Base-by-base conservation (phyloP, 371 early-diverging fungal genomes). In the Haplosporangium sp. region DNA sequence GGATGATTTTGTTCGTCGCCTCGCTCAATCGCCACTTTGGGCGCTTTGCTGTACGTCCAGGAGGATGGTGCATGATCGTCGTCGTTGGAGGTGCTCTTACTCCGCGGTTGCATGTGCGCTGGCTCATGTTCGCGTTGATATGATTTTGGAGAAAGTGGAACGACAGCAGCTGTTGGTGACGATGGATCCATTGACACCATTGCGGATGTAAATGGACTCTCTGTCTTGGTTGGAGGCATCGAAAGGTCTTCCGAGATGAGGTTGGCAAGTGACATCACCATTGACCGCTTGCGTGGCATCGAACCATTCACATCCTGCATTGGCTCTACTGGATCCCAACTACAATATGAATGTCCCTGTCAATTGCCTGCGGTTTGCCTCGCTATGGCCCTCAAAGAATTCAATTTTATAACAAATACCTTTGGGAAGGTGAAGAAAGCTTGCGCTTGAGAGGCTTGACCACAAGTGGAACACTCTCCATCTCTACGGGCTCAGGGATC, bases 111-210 rank as follows among this genome's bases (percentile, higher is more conserved):
- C 43, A 58, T 36, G 51, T 50, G 29, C 20, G 53, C 21, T n/a
- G 69, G 66, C 36, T 75, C 66, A 4, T 36, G 38, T 5, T 68
- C 74, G 36, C 58, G 65, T 18, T 66, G 54, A 29, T 57, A 69
- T 20, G 76, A 75, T 16, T 23, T 57, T 20, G 76, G 76, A 0
- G 76, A 75, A n/a, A 65, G 63, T 14, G 76, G 76, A 2, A 75
- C 76, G 23, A 75, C 76, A 0, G 76, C 76, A 0, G 69, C 48
- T 47, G 70, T 69, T 38, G 76, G 76, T 14, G 76, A 75, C 21
- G 66, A 59, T 10, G 76, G 70, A 7, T 75, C 76, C 11, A 20
- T 45, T 6, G 63, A 20, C 5, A 55, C 21, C 18, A 37, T 5
- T 2, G 51, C 50, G 10, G 62, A 10, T 3, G 58, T 43, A n/a